These are phyloP conservation scores for Conticribra guillardii DNA, from an alignment of 108 stramenopile genomes.

Conservation along the genomic window DNA sequence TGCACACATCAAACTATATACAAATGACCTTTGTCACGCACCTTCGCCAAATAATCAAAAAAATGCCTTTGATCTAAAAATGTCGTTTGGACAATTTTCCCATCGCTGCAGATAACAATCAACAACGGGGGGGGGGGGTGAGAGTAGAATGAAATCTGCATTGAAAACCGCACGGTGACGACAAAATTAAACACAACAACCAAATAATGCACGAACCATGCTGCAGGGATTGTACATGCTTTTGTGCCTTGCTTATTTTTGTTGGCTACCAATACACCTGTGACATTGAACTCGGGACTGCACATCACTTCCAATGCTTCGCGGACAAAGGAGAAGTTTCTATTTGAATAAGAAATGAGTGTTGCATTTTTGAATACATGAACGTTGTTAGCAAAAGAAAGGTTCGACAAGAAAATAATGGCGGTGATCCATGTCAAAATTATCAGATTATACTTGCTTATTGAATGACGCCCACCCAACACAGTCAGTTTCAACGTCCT, in stretches of 20 bases:
- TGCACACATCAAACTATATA: too few species aligned
- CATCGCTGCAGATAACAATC: too few species aligned
- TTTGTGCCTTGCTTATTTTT: slow-evolving; percentile 44
- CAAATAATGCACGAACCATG: too few species aligned
- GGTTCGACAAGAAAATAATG: too few species aligned
- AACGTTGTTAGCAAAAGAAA: too few species aligned
- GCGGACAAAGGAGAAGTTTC: slow-evolving; percentile 49
- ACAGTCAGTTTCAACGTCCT: slow-evolving; percentile 48
- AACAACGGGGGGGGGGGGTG: too few species aligned
- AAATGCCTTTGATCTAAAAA: slow-evolving; percentile 47
- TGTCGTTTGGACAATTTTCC: slow-evolving; percentile 48
- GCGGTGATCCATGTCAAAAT: not conserved
- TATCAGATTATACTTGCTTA: slow-evolving; percentile 8
- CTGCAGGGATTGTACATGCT: slow-evolving; percentile 40
- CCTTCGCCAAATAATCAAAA: slow-evolving; percentile 41
- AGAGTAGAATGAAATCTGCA: too few species aligned
- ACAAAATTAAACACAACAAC: too few species aligned
- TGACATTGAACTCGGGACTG: slow-evolving; percentile 48
- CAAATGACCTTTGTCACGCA: too few species aligned
- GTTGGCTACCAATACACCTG: slow-evolving; percentile 52
- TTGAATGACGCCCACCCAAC: slow-evolving; percentile 50
- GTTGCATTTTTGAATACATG: not conserved
- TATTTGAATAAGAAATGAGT: not conserved
- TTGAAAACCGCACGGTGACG: too few species aligned
- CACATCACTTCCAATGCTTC: slow-evolving; percentile 56